Base-by-base conservation (phyloP, 306 rosid genomes). In the Mucuna pruriens region DNA sequence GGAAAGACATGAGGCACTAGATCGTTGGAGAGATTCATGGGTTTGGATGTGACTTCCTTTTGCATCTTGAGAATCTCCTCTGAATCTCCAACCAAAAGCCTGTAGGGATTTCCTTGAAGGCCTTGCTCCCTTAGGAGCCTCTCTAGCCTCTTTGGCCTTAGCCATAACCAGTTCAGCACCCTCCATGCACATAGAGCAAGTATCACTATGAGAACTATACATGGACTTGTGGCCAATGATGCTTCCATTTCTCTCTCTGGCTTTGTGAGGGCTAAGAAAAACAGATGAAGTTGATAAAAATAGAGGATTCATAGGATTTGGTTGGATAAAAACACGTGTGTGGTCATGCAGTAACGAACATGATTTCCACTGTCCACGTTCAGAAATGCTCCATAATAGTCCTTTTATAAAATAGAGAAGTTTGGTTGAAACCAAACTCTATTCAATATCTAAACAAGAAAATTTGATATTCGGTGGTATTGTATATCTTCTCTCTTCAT, bases 81-180 rank as follows among this genome's bases (percentile, higher is more conserved):
- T 12, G 11, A 57, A 57, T 57, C 64, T 6, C 64, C 64, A 57
- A 22, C 6, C 16, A 55, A 10, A 55, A 55, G 2, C 3, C 15
- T 55, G 63, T 55, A 55, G 63, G 63, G 3, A 10, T 55, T 55
- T 20, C 63, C 63, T 55, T 55, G 7, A 55, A 55, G 63, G 33
- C 63, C 63, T 55, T 55, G 63, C 5, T 10, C 63, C 22, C 63
- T 22, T 23, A 55, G 33, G 63, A 55, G 33, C 15, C 63, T 22
- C 63, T 55, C 63, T 55, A 55, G 33, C 33, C 63, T 55, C 63
- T 22, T 55, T 55, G 64, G 64, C 64, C n/a, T 57, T 9, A 57
- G 64, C 64, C 64, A 57, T 57, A 57, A 23, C 64, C 34, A 57
- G 3, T 57, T 57, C 34, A 57, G 16, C 34, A 57, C 33, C 33